Base-by-base conservation (phyloP, 2,329 filamentous ascomycete species). In the Colletotrichum sp. region DNA sequence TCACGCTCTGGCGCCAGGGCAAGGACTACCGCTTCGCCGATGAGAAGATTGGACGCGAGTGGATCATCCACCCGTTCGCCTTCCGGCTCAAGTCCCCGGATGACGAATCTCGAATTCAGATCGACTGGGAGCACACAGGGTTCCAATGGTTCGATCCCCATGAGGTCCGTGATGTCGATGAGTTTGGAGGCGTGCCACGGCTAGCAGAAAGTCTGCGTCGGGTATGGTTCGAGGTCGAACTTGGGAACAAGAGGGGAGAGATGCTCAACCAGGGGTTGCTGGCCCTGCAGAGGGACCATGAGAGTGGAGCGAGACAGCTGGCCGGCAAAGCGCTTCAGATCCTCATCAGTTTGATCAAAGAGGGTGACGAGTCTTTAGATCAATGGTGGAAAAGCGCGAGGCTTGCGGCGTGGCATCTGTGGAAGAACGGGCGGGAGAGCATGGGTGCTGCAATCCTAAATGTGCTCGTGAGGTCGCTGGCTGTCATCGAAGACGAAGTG, bases 401-500 rank as follows among this genome's bases (percentile, higher is more conserved):
- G 16, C 87, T 90, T 84, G 87, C 86, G 3, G 90, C 88, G 4
- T 94, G 93, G 90, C 90, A 93, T 81, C 83, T 94, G 2, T 91
- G 90, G 82, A 92, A 92, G 79, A 92, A 92, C 70, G 91, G 92
- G 0, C 88, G 92, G n/a, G 91, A 92, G 77, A 92, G 89, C 80
- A 94, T 94, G 92, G 89, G 89, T 1, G 89, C 92, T 1, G 88
- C 92, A 2, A 91, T 93, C 32, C 84, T 91, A 52, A 86, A 83
- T 61, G 86, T 85, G 13, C 74, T 92, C 12, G 81, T 92, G 7
- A 83, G 84, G 15, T 86, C 86, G 5, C 83, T 93, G 43, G 80
- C 83, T 15, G 78, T 80, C 5, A 82, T 89, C 43, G 83, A 87
- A 64, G 63, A 80, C 28, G 82, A 78, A 60, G 79, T 84, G 12